phyloP scores from a whole-genome alignment of 1,284 basidiomycete genomes.

The Cerrena zonata region DNA sequence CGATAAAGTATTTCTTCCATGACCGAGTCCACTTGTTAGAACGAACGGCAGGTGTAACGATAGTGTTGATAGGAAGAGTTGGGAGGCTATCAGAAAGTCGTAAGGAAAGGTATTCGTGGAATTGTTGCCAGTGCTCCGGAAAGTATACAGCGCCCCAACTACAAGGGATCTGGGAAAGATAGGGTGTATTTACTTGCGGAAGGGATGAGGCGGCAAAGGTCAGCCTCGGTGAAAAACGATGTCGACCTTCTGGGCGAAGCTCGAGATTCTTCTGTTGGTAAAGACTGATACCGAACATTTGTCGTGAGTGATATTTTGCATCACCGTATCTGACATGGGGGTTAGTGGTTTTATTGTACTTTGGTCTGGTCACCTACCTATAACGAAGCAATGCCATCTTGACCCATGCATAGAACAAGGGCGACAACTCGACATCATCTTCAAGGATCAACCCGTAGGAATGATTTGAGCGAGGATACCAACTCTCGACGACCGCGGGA shows the following conservation, averaged over 20 bases:
- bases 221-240: constrained; percentile 57
- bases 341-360: neutral
- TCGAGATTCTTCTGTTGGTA: constrained; percentile 81
- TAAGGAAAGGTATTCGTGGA: constrained; percentile 66
- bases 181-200: constrained; percentile 49
- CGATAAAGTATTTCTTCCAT: constrained; percentile 86
- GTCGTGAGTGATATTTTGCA: constrained; percentile 31
- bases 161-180: constrained; percentile 78
- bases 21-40: constrained; percentile 75
- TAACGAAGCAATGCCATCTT: constrained; percentile 73
- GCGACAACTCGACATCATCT: constrained; percentile 79
- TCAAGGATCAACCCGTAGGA: constrained; percentile 75
- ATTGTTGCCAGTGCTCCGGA: constrained; percentile 78
- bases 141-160: constrained; percentile 89
- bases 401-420: constrained; percentile 76
- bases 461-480: constrained; percentile 72
- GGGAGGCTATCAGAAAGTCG: constrained; percentile 49
- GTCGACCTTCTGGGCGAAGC: constrained; percentile 61
- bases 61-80: constrained; percentile 34
- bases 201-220: constrained; percentile 45
- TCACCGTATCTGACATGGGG: constrained; percentile 48
- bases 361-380: constrained; percentile 40
- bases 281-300: constrained; percentile 72
- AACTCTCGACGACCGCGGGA: constrained; percentile 77
- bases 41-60: constrained; percentile 65